These are phyloP conservation scores for Trypanosoma caninum DNA, from an alignment of 208 protist genomes.

Conservation along the genomic window DNA sequence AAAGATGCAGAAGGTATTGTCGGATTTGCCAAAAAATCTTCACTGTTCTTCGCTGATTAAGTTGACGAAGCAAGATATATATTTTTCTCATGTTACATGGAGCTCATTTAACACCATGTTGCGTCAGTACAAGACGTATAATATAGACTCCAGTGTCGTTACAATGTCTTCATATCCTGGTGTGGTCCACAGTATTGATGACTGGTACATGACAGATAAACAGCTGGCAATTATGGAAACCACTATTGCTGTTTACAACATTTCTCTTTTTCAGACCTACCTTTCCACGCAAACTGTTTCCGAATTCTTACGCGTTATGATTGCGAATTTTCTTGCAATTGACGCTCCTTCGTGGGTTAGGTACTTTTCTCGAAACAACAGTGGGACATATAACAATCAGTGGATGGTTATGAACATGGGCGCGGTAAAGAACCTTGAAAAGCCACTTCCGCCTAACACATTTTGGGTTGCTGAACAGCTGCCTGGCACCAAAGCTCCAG, in stretches of 20 bases:
- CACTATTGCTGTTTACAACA: conserved; percentile 43
- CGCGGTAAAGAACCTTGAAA: conserved; percentile 34
- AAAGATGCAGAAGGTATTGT: conserved; percentile 18
- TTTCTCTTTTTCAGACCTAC: conserved; percentile 22
- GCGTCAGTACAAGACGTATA: conserved; percentile 61
- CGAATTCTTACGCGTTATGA: conserved; percentile 56
- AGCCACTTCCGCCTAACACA: conserved; percentile 22
- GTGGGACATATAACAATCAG: conserved; percentile 93
- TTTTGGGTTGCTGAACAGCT: conserved; percentile 84
- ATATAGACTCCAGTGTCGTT: conserved; percentile 26
- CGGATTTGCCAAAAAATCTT: conserved; percentile 16
- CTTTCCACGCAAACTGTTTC: conserved; percentile 45
- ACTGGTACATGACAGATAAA: conserved; percentile 84
- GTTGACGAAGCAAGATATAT: conserved; percentile 44
- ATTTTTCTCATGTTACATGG: conserved; percentile 55
- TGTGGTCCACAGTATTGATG: conserved; percentile 71
- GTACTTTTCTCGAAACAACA: conserved; percentile 73
- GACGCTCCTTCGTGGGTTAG: conserved; percentile 52
- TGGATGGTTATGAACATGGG: conserved; percentile 85
- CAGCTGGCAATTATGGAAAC: conserved; percentile 73
- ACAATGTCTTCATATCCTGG: conserved; percentile 78
- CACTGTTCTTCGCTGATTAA: conserved; percentile 72
- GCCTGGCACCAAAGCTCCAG: conserved; percentile 27
- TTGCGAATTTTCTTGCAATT: conserved; percentile 56
- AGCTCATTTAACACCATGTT: conserved; percentile 42